A percentile compares a stretch with the other conserved stretches of the same genome.
These are phyloP conservation scores for Ogataea polymorpha DNA, from an alignment of 805 yeast genomes.

Conservation along the genomic window DNA sequence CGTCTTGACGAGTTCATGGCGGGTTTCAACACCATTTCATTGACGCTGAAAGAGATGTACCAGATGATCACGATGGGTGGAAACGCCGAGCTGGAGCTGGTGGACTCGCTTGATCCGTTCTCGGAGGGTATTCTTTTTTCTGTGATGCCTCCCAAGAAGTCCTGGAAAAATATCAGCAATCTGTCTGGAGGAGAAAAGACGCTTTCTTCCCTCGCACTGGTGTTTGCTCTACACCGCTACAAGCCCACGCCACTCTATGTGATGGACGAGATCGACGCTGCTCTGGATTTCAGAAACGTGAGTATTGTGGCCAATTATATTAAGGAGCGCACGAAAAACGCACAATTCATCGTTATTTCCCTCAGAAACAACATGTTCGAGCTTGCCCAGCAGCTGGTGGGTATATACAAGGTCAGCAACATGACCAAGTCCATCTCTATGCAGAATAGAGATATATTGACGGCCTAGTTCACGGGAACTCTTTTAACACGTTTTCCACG, in stretches of 20 bases:
- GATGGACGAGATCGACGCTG: slow-evolving; percentile 99
- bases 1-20: slow-evolving; percentile 88
- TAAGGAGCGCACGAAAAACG: slow-evolving; percentile 91
- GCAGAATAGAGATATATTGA: slow-evolving; percentile 52
- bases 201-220: slow-evolving; percentile 87
- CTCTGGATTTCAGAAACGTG: slow-evolving; percentile 93
- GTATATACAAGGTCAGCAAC: slow-evolving; percentile 89
- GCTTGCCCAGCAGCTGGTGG: slow-evolving; percentile 88
- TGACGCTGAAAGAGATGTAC: slow-evolving; percentile 92
- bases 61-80: slow-evolving; percentile 99
- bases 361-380: slow-evolving; percentile 97
- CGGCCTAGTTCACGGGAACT: slow-evolving; percentile 6
- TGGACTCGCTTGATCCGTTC: slow-evolving; percentile 95
- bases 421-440: slow-evolving; percentile 84
- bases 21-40: slow-evolving; percentile 84
- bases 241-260: slow-evolving; percentile 97
- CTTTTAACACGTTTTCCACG: slow-evolving; percentile 2
- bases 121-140: slow-evolving; percentile 94
- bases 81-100: slow-evolving; percentile 93
- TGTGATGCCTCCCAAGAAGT: slow-evolving; percentile 98
- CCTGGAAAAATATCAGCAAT: slow-evolving; percentile 94
- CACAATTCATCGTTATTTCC: slow-evolving; percentile 94
- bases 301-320: slow-evolving; percentile 97
- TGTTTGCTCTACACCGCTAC: slow-evolving; percentile 92
- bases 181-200: slow-evolving; percentile 98